Evolutionary conservation across 2,329 filamentous ascomycete genomes (phyloP).

Genomic region (Sporothrix brunneoviolacea): DNA sequence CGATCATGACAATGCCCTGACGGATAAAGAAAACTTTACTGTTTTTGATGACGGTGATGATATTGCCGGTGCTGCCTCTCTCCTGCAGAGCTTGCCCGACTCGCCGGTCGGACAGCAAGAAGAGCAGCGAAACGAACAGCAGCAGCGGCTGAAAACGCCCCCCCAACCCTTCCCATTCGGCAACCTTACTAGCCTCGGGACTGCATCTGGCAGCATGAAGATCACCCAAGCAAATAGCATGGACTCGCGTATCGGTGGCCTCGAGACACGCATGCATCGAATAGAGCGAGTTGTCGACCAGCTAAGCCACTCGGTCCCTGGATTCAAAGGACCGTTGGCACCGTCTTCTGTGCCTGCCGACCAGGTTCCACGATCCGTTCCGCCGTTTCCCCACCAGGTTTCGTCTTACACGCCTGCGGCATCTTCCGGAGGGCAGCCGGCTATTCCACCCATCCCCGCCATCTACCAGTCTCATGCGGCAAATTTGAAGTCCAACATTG

Average conservation of each 20-base stretch:
- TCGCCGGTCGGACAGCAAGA: slow-evolving; percentile 5
- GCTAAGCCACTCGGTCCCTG: slow-evolving; percentile 40
- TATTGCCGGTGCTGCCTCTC: slow-evolving; percentile 17
- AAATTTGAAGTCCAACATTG: slow-evolving; percentile 18
- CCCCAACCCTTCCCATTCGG: slow-evolving; percentile 51
- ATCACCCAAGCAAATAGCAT: slow-evolving; percentile 50
- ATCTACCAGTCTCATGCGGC: slow-evolving; percentile 24
- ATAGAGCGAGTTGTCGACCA: slow-evolving; percentile 48
- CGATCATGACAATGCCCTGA: not conserved
- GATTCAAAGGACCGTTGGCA: slow-evolving; percentile 29
- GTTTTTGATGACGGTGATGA: slow-evolving; percentile 8
- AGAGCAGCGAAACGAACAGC: not conserved
- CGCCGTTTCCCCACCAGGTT: too few species aligned
- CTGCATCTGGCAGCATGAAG: slow-evolving; percentile 37
- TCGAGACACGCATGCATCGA: slow-evolving; percentile 47
- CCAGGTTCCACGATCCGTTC: slow-evolving; percentile 22
- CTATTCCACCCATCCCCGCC: slow-evolving; percentile 23
- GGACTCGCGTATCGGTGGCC: slow-evolving; percentile 43
- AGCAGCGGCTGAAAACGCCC: not conserved
- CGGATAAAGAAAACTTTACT: not conserved
- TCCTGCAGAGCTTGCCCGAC: slow-evolving; percentile 10
- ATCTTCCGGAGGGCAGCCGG: not conserved
- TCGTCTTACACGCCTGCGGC: slow-evolving; percentile 11
- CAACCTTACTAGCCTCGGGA: slow-evolving; percentile 20
- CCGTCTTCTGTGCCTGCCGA: slow-evolving; percentile 21